Base-by-base conservation (phyloP, 495 filamentous ascomycete genomes). In the Xylaria nigripes region DNA sequence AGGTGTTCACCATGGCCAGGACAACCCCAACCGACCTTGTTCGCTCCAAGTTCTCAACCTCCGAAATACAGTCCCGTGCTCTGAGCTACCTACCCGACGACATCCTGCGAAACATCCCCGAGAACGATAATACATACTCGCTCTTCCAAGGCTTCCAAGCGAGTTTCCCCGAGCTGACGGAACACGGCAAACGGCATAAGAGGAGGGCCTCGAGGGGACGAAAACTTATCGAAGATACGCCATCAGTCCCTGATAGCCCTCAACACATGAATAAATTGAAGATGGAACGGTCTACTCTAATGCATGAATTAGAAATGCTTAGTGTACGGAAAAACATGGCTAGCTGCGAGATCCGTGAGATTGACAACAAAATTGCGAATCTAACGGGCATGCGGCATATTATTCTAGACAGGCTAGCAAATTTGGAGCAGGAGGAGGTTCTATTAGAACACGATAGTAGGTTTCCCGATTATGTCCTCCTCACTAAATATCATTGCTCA, bases 81-180 rank as follows among this genome's bases (percentile, higher is more conserved):
- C 72, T 96, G 41, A 84, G 89, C 19, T 92, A 86, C 65, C 70
- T 99, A 36, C 86, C 94, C 41, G 93, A 97, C 68, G 90, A 96
- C 45, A 81, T 99, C 54, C 82, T 99, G 27, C 69, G 68, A 27
- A 87, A 95, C 64, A 87, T 96, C 29, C 93, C 93, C 59, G 89
- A 94, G 56, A 80, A 83, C 59, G 82, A 82, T 43, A 93, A 87
- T 68, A 72, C 81, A 22, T 99, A 93, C 70, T 96, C 90, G 10
- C 75, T 99, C 6, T 96, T 99, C 68, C 86, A 99, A 70, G 93
- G 94, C 57, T 99, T 99, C 63, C 83, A 95, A 71, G 94, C 91
- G 27, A 87, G 84, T 48, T 72, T 95, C 52, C 90, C 91, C 25
- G 89, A 96, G 50, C 76, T 83, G 45, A 77, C 81, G 40, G 71